A percentile compares a stretch with the other conserved stretches of the same genome.
These are phyloP conservation scores for Monosporascus ibericus DNA, from an alignment of 2,329 filamentous ascomycete genomes.

Conservation along the genomic window DNA sequence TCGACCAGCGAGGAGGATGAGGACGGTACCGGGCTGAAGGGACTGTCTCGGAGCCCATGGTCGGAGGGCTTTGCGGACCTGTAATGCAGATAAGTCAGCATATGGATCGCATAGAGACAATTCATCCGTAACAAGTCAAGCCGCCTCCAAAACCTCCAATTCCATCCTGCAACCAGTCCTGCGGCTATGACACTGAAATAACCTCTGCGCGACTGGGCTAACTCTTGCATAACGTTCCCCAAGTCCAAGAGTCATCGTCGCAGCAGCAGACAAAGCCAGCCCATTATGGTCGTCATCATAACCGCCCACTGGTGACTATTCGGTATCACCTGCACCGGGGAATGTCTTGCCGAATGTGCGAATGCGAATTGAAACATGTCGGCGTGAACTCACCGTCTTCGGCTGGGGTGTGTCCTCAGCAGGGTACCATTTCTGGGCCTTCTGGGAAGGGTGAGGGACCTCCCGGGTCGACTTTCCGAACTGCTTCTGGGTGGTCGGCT, in stretches of 20 bases:
- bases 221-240: no score
- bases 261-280: no score
- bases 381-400: conserved; percentile 77
- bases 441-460: conserved; percentile 79
- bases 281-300: no score
- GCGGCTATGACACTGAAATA: neutral
- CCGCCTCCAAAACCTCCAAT: neutral
- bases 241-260: no score
- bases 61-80: conserved; percentile 94
- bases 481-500: conserved; percentile 71
- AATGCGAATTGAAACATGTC: no score
- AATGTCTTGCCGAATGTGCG: no score
- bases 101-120: neutral
- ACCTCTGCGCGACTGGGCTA: neutral
- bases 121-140: neutral
- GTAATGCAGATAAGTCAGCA: conserved; percentile 28
- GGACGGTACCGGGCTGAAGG: conserved; percentile 89
- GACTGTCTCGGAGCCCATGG: conserved; percentile 81
- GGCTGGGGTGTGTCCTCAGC: conserved; percentile 82
- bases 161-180: neutral
- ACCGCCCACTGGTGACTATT: no score
- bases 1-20: conserved; percentile 98
- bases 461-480: conserved; percentile 95
- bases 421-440: conserved; percentile 99
- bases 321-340: no score